These are phyloP conservation scores for Boletus huronensis DNA, from an alignment of 768 basidiomycete species.

Conservation along the genomic window DNA sequence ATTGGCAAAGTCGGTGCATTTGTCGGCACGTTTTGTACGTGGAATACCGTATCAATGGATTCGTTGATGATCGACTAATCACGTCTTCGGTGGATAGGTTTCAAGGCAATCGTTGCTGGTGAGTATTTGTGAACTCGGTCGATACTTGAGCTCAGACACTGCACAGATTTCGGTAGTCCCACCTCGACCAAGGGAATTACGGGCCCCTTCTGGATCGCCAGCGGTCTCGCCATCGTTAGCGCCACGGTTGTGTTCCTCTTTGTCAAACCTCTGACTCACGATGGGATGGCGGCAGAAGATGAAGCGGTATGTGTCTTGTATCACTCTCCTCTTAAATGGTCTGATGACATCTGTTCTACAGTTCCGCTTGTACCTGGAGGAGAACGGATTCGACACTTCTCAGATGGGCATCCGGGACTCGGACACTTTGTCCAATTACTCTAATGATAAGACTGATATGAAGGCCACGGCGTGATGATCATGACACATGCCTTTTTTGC, in stretches of 20 bases:
- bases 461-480: constrained; percentile 12
- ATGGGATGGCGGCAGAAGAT: constrained; percentile 82
- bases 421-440: constrained; percentile 21
- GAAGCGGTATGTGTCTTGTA: constrained; percentile 41
- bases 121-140: constrained; percentile 6
- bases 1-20: constrained; percentile 84
- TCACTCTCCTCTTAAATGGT: neutral
- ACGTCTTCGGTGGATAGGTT: constrained; percentile 38
- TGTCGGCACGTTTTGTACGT: constrained; percentile 74
- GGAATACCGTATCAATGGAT: neutral
- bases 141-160: neutral
- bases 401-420: constrained; percentile 55
- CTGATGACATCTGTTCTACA: constrained; percentile 22
- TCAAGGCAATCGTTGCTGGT: constrained; percentile 65
- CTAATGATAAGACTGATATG: constrained; percentile 13
- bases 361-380: constrained; percentile 83
- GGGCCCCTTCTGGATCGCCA: constrained; percentile 87
- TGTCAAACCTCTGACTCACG: constrained; percentile 67
- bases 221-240: constrained; percentile 77
- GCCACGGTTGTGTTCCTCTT: constrained; percentile 71
- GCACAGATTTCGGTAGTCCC: constrained; percentile 57
- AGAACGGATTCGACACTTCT: constrained; percentile 73
- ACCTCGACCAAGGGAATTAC: constrained; percentile 59
- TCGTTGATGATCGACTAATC: constrained; percentile 3
- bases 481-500: neutral